phyloP scores from a whole-genome alignment of 2,329 filamentous ascomycete genomes.

The Fusarium drepaniforme region DNA sequence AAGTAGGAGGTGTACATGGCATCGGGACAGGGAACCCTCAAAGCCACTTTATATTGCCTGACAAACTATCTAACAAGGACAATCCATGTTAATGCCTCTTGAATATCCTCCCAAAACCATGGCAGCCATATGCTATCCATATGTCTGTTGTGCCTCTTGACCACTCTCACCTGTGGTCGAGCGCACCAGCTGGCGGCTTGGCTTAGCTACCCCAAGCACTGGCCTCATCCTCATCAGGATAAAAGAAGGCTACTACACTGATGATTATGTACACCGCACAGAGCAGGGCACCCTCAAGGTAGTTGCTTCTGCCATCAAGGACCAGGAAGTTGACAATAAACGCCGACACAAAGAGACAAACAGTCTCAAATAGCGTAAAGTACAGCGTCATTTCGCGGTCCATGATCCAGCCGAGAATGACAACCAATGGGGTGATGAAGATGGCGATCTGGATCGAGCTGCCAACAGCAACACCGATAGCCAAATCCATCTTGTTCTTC shows the following conservation, averaged over 20 bases:
- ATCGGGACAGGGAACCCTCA: conserved; percentile 5
- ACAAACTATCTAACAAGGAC: conserved; percentile 1
- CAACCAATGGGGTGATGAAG: conserved; percentile 77
- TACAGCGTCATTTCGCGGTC: conserved; percentile 80
- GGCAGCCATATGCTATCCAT: background rate
- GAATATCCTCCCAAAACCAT: background rate
- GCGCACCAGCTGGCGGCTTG: background rate
- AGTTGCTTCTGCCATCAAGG: conserved; percentile 87
- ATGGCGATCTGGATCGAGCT: conserved; percentile 80
- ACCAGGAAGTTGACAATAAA: conserved; percentile 92
- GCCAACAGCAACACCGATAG: conserved; percentile 78
- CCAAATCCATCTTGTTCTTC: conserved; percentile 83
- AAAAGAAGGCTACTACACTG: conserved; percentile 74
- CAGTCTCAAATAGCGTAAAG: conserved; percentile 90
- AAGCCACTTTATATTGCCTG: background rate
- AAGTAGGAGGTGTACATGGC: background rate
- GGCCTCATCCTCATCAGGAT: conserved; percentile 64
- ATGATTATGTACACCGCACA: conserved; percentile 78
- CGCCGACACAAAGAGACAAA: conserved; percentile 85
- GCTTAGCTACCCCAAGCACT: conserved; percentile 53
- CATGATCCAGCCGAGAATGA: conserved; percentile 79
- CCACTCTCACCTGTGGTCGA: conserved; percentile 18
- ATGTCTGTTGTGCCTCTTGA: background rate
- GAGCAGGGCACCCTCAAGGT: conserved; percentile 81
- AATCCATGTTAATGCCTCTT: background rate